Conservation (phyloP, 2,329 filamentous ascomycete genomes). For the Domatiomyces catenatus region DNA sequence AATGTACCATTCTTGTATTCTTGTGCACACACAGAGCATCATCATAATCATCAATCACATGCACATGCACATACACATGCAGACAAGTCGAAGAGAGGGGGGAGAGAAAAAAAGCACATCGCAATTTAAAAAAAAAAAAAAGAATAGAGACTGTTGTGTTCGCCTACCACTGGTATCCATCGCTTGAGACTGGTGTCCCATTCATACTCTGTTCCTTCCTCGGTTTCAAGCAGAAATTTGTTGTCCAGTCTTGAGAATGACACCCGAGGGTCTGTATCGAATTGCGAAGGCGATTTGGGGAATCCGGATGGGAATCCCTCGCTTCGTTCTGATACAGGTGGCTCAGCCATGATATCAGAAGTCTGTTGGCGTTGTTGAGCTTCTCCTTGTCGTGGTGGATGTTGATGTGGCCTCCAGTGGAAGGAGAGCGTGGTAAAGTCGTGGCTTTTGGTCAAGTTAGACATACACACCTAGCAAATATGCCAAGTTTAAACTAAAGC, state of each 20-base stretch:
- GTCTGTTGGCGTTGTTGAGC: background rate
- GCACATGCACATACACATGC: too few species aligned
- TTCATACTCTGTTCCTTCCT: slow-evolving; percentile 71
- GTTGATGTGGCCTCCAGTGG: too few species aligned
- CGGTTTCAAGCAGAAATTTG: slow-evolving; percentile 71
- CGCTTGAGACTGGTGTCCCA: slow-evolving; percentile 55
- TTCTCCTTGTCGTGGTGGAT: too few species aligned
- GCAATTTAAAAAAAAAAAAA: too few species aligned
- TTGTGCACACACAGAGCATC: too few species aligned
- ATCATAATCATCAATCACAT: background rate
- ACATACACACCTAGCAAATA: background rate
- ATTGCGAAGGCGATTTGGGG: slow-evolving; percentile 46
- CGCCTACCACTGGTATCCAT: slow-evolving; percentile 55
- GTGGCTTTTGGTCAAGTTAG: too few species aligned
- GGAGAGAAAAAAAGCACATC: too few species aligned
- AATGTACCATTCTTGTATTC: background rate
- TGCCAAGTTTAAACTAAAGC: background rate
- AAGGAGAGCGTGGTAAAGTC: too few species aligned
- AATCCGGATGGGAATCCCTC: slow-evolving; percentile 22
- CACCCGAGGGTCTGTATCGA: slow-evolving; percentile 65
- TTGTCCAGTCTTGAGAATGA: slow-evolving; percentile 71
- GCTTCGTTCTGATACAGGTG: background rate
- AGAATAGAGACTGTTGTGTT: background rate
- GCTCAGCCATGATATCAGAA: background rate
- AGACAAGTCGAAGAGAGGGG: too few species aligned